Evolutionary conservation across 2,329 filamentous ascomycete genomes (phyloP).

Genomic region (Sphaerulina vaccinii): DNA sequence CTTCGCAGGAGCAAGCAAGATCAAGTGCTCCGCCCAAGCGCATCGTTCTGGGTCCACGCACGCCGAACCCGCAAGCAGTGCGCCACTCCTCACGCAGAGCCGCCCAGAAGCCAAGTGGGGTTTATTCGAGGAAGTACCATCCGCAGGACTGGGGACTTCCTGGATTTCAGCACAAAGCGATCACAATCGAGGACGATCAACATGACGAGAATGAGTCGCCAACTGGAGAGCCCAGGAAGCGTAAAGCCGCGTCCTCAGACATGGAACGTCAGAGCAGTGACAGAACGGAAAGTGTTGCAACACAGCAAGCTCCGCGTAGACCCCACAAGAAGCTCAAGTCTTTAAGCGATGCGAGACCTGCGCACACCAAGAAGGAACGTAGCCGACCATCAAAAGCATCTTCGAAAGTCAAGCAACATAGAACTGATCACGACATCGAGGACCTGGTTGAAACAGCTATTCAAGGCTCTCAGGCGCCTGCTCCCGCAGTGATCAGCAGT

Average conservation of each 20-base stretch:
- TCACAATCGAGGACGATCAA: slow-evolving; percentile 2
- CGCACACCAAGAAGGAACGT: not conserved
- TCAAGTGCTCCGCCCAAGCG: not conserved
- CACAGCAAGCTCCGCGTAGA: not conserved
- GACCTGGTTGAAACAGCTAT: slow-evolving; percentile 10
- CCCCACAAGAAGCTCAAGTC: slow-evolving; percentile 21
- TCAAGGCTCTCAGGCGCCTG: not conserved
- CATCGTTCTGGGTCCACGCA: slow-evolving; percentile 8
- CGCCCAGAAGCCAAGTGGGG: slow-evolving; percentile 25
- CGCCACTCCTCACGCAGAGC: slow-evolving; percentile 26
- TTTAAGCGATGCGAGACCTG: not conserved
- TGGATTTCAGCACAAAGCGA: slow-evolving; percentile 22
- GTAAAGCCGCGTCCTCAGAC: not conserved
- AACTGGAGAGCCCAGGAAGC: slow-evolving; percentile 6
- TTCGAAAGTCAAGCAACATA: not conserved
- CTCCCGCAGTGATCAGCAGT: slow-evolving; percentile 2
- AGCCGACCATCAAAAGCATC: slow-evolving; percentile 1
- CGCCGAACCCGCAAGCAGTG: slow-evolving; percentile 26
- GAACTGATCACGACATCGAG: not conserved
- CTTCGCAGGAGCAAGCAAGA: slow-evolving; percentile 4
- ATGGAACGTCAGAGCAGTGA: slow-evolving; percentile 1
- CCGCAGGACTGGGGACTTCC: slow-evolving; percentile 29
- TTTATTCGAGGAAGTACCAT: slow-evolving; percentile 29
- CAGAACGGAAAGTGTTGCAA: not conserved
- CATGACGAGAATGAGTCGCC: not conserved